A percentile compares a stretch with the other conserved stretches of the same genome.
Conservation (phyloP, 139 green algal genomes). For the Chlorella sorokiniana region DNA sequence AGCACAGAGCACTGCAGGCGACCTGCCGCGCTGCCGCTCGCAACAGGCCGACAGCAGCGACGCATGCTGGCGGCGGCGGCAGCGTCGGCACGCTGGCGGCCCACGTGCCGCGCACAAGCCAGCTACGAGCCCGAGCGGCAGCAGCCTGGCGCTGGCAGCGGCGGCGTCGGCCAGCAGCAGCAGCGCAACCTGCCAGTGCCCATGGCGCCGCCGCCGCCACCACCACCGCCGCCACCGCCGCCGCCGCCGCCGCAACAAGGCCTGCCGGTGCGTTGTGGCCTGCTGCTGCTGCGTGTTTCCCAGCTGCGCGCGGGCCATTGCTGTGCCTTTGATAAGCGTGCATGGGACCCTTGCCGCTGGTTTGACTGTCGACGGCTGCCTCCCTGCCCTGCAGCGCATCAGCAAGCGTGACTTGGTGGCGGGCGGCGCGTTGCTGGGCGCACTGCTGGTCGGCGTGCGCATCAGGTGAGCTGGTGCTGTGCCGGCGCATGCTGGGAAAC, state of each 20-base stretch:
- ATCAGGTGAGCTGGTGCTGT: not conserved
- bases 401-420: not conserved
- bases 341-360: too few species aligned
- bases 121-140: not conserved
- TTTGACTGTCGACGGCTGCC: too few species aligned
- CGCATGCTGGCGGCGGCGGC: not conserved
- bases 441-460: not conserved
- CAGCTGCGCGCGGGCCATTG: too few species aligned
- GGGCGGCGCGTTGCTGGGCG: not conserved
- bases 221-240: not conserved
- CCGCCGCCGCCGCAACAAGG: not conserved
- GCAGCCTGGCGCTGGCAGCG: not conserved
- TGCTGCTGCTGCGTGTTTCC: too few species aligned
- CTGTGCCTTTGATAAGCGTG: too few species aligned
- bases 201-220: not conserved
- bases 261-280: not conserved
- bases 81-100: not conserved
- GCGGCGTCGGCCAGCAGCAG: not conserved
- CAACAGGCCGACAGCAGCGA: too few species aligned
- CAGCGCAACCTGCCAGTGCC: not conserved
- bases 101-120: not conserved
- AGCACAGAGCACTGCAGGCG: too few species aligned
- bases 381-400: too few species aligned
- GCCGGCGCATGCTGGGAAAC: too few species aligned
- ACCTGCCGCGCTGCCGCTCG: too few species aligned